Percentiles rank a stretch among this genome's conserved stretches.
These are phyloP conservation scores for Ceratopteris richardii DNA, from an alignment of 75 land plant species.

Conservation along the genomic window DNA sequence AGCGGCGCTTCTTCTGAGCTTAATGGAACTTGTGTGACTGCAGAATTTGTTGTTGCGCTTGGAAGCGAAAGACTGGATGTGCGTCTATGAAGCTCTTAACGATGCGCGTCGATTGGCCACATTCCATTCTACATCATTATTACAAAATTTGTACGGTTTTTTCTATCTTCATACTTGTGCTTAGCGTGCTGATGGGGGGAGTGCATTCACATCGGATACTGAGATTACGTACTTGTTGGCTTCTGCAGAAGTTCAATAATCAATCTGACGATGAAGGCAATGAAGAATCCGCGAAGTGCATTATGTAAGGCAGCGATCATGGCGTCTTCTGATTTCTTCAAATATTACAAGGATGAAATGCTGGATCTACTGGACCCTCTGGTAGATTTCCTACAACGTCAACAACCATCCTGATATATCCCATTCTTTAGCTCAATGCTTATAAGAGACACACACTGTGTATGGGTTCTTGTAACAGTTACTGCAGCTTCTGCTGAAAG, in stretches of 20 bases:
- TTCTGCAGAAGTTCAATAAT: slow-evolving; percentile 42
- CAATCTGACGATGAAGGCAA: slow-evolving; percentile 37
- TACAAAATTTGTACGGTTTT: slow-evolving; percentile 35
- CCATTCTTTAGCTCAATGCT: neutral
- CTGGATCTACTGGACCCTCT: slow-evolving; percentile 38
- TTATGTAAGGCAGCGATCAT: slow-evolving; percentile 62
- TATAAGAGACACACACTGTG: too few species aligned
- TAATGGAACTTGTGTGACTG: neutral
- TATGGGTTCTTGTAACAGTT: slow-evolving; percentile 23
- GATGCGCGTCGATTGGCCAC: slow-evolving; percentile 40
- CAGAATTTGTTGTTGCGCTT: slow-evolving; percentile 43
- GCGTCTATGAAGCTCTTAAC: slow-evolving; percentile 54
- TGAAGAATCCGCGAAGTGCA: slow-evolving; percentile 79
- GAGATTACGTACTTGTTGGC: neutral
- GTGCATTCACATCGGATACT: neutral
- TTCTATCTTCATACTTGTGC: neutral
- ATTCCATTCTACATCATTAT: slow-evolving; percentile 34
- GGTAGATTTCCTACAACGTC: too few species aligned
- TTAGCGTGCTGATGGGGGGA: neutral
- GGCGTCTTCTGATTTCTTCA: slow-evolving; percentile 59
- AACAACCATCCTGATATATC: neutral
- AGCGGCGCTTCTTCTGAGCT: neutral
- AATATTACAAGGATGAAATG: slow-evolving; percentile 31
- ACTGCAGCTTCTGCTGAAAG: slow-evolving; percentile 61
- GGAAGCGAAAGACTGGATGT: slow-evolving; percentile 58